phyloP scores from a whole-genome alignment of 345 rosid species.

The Ricinus communis region DNA sequence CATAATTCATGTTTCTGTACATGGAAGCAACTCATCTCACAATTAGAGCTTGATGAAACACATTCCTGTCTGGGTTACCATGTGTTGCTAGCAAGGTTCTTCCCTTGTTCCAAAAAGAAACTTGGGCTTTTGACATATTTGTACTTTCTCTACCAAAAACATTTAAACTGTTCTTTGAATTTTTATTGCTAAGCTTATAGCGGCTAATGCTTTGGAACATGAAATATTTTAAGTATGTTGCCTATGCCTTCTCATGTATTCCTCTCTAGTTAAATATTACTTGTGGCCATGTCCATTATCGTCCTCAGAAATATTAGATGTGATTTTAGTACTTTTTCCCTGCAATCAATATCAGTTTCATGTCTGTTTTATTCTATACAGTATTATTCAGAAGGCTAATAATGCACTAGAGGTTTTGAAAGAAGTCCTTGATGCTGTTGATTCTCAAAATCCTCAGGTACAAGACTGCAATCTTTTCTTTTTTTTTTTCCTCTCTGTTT shows the following conservation, averaged over 20 bases:
- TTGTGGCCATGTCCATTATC: not conserved
- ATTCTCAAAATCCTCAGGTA: slow-evolving; percentile 83
- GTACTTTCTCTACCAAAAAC: too few species aligned
- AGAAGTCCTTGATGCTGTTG: slow-evolving; percentile 87
- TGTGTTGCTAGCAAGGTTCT: not conserved
- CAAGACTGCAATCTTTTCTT: slow-evolving; percentile 9
- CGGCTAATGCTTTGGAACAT: not conserved
- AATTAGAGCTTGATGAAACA: not conserved
- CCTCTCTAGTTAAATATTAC: not conserved
- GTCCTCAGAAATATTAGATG: not conserved
- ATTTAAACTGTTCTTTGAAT: not conserved
- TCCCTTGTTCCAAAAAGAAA: not conserved
- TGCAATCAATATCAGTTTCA: not conserved
- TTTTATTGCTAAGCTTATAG: not conserved
- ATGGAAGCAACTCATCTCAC: not conserved
- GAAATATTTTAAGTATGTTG: not conserved
- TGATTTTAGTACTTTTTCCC: not conserved
- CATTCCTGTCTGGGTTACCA: not conserved
- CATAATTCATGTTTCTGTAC: not conserved
- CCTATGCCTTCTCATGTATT: not conserved
- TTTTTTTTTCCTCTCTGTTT: not conserved
- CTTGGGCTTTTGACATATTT: not conserved
- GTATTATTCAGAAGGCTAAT: slow-evolving; percentile 86
- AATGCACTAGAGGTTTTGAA: slow-evolving; percentile 80
- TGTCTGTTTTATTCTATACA: slow-evolving; percentile 31